Evolutionary conservation across 768 basidiomycete species (phyloP).

Genomic region (Psilocybe cyanescens): DNA sequence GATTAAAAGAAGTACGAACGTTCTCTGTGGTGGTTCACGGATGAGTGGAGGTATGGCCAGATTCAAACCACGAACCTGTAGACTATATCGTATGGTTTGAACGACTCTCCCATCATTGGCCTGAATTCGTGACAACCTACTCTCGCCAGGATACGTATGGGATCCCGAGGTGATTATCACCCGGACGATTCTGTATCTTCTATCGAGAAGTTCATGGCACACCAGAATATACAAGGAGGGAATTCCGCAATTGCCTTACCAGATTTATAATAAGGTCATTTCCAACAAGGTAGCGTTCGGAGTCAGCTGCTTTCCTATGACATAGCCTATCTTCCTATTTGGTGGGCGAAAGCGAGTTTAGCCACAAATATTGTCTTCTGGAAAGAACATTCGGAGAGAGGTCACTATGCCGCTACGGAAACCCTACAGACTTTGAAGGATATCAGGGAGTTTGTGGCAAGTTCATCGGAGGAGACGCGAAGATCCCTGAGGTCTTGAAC

Average conservation of each 20-base stretch:
- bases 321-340: constrained; percentile 32
- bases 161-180: constrained; percentile 35
- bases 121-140: constrained; percentile 48
- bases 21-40: constrained; percentile 29
- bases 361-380: constrained; percentile 44
- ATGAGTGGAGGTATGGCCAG: constrained; percentile 37
- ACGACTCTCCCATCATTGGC: constrained; percentile 58
- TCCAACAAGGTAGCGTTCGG: constrained; percentile 40
- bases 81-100: constrained; percentile 46
- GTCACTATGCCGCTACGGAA: constrained; percentile 51
- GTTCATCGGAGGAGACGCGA: constrained; percentile 14
- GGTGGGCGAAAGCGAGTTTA: constrained; percentile 43
- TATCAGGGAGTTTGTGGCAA: constrained; percentile 29
- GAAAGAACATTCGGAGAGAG: constrained; percentile 43
- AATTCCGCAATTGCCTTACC: constrained; percentile 10
- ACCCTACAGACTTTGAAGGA: constrained; percentile 42
- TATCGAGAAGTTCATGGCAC: constrained; percentile 34
- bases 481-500: too few relatives aligned
- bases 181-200: constrained; percentile 42
- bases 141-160: constrained; percentile 30
- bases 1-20: constrained; percentile 33
- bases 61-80: constrained; percentile 47
- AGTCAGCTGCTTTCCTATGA: constrained; percentile 45
- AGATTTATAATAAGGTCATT: constrained; percentile 24
- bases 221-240: constrained; percentile 37